Conservation (phyloP, 768 basidiomycete genomes). For the Termitomyces titanicus region DNA sequence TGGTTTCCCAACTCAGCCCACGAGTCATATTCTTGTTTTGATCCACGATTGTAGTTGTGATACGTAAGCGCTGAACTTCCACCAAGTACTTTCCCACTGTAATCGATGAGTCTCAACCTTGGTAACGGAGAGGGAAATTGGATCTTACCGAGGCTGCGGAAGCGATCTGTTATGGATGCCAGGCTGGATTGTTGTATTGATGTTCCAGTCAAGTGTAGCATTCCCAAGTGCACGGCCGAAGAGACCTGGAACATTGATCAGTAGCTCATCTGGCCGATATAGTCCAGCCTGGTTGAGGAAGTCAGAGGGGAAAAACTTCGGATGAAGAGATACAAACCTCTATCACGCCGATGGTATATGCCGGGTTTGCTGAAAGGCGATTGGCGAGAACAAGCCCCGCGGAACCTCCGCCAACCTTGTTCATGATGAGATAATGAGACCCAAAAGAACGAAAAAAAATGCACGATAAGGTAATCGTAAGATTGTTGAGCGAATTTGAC, state of each 20-base stretch:
- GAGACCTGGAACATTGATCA: constrained; percentile 14
- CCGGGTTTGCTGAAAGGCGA: constrained; percentile 23
- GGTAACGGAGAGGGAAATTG: neutral
- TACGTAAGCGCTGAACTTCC: constrained; percentile 14
- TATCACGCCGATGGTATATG: constrained; percentile 23
- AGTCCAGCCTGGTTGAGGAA: constrained; percentile 16
- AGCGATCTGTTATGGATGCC: constrained; percentile 9
- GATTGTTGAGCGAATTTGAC: constrained; percentile 8
- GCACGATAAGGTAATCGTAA: constrained; percentile 13
- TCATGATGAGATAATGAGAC: neutral
- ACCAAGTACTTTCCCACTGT: constrained; percentile 16
- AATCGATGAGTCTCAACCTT: neutral
- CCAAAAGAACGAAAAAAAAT: neutral
- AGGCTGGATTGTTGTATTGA: constrained; percentile 7
- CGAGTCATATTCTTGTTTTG: constrained; percentile 14
- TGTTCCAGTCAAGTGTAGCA: constrained; percentile 9
- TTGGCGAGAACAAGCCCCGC: constrained; percentile 19
- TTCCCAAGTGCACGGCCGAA: constrained; percentile 5
- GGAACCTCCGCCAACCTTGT: constrained; percentile 18
- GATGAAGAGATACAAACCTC: constrained; percentile 12
- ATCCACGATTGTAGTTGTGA: constrained; percentile 10
- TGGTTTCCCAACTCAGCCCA: constrained; percentile 20
- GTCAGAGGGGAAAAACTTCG: neutral
- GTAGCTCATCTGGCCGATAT: constrained; percentile 15
- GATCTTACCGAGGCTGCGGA: constrained; percentile 13